Percentiles rank a stretch among this genome's conserved stretches.
phyloP scores from a whole-genome alignment of 1,139 yeast species.

The Suhomyces ambrosiae region DNA sequence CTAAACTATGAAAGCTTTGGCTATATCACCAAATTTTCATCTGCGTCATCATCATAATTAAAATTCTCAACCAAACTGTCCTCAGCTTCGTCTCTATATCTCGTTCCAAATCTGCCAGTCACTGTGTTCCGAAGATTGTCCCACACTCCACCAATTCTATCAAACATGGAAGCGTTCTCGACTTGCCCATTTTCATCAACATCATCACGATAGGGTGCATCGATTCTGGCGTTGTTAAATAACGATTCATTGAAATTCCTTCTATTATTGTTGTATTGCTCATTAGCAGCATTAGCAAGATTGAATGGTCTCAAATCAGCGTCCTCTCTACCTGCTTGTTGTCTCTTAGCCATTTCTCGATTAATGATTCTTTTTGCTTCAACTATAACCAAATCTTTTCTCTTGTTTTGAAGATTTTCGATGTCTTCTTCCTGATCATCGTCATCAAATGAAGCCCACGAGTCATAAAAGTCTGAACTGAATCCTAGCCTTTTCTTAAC shows the following conservation, averaged over 20 bases:
- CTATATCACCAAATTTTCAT: conserved; percentile 26
- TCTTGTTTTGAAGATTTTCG: conserved; percentile 25
- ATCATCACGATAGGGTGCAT: conserved; percentile 9
- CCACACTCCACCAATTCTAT: conserved; percentile 30
- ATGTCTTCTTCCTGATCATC: conserved; percentile 14
- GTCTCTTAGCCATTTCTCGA: conserved; percentile 37
- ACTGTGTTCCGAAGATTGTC: conserved; percentile 24
- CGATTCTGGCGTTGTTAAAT: conserved; percentile 8
- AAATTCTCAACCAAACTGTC: conserved; percentile 26
- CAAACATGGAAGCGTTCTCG: conserved; percentile 21
- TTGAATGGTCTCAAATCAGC: conserved; percentile 32
- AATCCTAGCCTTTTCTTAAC: conserved; percentile 52
- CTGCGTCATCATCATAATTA: conserved; percentile 37
- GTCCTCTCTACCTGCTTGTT: conserved; percentile 17
- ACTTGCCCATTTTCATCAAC: background rate
- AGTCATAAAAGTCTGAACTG: conserved; percentile 54
- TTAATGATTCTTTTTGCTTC: conserved; percentile 46
- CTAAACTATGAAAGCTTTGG: too few species aligned
- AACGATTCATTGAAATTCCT: conserved; percentile 28
- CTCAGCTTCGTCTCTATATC: conserved; percentile 20
- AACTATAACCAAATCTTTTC: conserved; percentile 41
- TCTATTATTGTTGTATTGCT: conserved; percentile 36
- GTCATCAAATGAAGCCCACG: conserved; percentile 29
- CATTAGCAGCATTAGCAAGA: conserved; percentile 32
- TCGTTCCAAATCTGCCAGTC: conserved; percentile 16